These are phyloP conservation scores for Suillus placidus DNA, from an alignment of 768 basidiomycete genomes.

Conservation along the genomic window DNA sequence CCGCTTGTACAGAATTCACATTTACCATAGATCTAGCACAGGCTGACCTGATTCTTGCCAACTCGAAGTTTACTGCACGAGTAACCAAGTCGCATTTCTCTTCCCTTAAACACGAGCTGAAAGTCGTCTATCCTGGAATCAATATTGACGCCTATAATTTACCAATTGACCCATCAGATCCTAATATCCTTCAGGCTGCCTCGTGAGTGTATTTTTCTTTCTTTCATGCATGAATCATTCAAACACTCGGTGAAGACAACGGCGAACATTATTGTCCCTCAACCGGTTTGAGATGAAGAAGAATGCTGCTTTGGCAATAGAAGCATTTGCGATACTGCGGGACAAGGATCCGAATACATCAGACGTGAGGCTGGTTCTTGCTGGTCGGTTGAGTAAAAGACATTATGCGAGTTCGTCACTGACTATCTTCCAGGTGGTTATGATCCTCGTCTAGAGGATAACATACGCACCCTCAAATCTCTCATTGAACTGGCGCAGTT, in stretches of 20 bases:
- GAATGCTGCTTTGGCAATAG: constrained; percentile 79
- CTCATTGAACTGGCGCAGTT: constrained; percentile 50
- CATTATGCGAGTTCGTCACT: constrained; percentile 7
- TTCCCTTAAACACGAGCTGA: constrained; percentile 60
- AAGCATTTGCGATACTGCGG: constrained; percentile 68
- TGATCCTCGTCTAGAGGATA: constrained; percentile 86
- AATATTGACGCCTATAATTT: constrained; percentile 73
- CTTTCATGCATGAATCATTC: not conserved
- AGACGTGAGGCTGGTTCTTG: constrained; percentile 72
- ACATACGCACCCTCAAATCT: constrained; percentile 63
- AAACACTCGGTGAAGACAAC: constrained; percentile 43
- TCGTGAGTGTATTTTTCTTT: constrained; percentile 49
- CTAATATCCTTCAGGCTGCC: constrained; percentile 53
- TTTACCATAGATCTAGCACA: constrained; percentile 54
- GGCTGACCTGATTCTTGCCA: constrained; percentile 88
- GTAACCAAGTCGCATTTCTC: constrained; percentile 79
- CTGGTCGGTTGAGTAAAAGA: constrained; percentile 46
- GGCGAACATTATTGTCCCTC: constrained; percentile 80
- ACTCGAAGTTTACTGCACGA: constrained; percentile 87
- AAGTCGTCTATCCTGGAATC: constrained; percentile 95
- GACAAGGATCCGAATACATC: constrained; percentile 28
- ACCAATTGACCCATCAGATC: constrained; percentile 42
- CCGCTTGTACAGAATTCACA: not conserved
- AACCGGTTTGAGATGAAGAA: constrained; percentile 98
- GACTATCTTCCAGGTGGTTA: constrained; percentile 67